Evolutionary conservation across 2,329 filamentous ascomycete species (phyloP).

Genomic region (Microsporum audouinii): DNA sequence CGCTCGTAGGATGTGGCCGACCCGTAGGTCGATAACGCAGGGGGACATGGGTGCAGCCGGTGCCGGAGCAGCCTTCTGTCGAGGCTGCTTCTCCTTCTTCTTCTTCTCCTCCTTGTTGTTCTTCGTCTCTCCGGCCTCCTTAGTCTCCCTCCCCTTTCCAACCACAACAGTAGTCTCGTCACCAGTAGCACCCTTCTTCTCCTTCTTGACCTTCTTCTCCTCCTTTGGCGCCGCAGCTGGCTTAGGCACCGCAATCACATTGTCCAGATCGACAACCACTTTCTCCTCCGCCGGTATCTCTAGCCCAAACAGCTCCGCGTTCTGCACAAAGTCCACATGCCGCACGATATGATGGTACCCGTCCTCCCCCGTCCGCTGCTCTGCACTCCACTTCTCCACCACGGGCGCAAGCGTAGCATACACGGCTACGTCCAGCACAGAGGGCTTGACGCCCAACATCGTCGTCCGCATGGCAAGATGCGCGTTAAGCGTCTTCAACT

Average conservation of each 20-base stretch:
- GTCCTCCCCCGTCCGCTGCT: slow-evolving; percentile 80
- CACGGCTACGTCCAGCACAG: slow-evolving; percentile 71
- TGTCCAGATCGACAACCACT: slow-evolving; percentile 63
- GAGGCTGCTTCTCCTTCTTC: slow-evolving; percentile 73
- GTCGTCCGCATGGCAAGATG: slow-evolving; percentile 84
- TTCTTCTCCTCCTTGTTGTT: slow-evolving; percentile 34
- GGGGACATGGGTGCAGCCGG: slow-evolving; percentile 69
- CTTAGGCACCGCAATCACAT: slow-evolving; percentile 78
- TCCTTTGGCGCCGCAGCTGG: slow-evolving; percentile 84
- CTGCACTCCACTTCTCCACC: slow-evolving; percentile 67
- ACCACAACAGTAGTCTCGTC: slow-evolving; percentile 18
- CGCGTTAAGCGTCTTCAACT: slow-evolving; percentile 69
- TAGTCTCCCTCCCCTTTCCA: slow-evolving; percentile 21
- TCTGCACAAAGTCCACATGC: slow-evolving; percentile 89
- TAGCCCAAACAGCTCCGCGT: slow-evolving; percentile 60
- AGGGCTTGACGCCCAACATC: slow-evolving; percentile 78
- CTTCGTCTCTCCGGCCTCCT: slow-evolving; percentile 22
- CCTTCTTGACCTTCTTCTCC: slow-evolving; percentile 94
- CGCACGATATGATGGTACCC: slow-evolving; percentile 86
- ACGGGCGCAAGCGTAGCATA: slow-evolving; percentile 67
- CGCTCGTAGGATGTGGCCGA: slow-evolving; percentile 94
- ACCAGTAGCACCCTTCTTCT: slow-evolving; percentile 82
- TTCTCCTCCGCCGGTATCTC: slow-evolving; percentile 61
- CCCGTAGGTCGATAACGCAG: slow-evolving; percentile 80
- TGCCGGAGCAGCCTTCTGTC: slow-evolving; percentile 56